A percentile compares a stretch with the other conserved stretches of the same genome.
Evolutionary conservation across 192 early-diverging fungal species (phyloP).

Genomic region (Coemansia sp.): DNA sequence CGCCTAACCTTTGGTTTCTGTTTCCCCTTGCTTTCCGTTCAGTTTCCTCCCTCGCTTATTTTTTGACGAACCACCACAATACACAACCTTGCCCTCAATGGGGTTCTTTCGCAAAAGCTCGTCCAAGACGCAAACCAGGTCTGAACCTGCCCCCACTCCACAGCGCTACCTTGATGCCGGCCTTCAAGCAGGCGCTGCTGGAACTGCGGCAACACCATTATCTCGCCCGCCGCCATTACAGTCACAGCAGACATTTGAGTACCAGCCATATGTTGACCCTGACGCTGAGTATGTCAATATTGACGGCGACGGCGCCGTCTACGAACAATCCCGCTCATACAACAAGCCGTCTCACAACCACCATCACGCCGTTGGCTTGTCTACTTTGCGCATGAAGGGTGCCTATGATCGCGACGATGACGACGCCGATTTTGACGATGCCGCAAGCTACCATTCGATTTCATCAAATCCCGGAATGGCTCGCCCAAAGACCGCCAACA

Average conservation of each 20-base stretch:
- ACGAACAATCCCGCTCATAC: constrained; percentile 3
- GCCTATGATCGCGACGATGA: constrained; percentile 25
- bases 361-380: constrained; percentile 14
- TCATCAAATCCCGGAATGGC: constrained; percentile 40
- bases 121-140: constrained; percentile 19
- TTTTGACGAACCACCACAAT: neutral
- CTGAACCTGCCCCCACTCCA: constrained; percentile 12
- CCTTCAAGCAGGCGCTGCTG: constrained; percentile 6
- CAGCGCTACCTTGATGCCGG: constrained; percentile 37
- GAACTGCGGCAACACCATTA: constrained; percentile 6
- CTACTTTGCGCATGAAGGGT: constrained; percentile 10
- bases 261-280: neutral
- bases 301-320: constrained; percentile 6
- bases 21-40: neutral
- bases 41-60: neutral
- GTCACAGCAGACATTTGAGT: constrained; percentile 10
- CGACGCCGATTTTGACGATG: constrained; percentile 46
- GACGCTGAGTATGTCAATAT: constrained; percentile 1
- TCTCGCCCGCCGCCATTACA: neutral
- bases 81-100: neutral
- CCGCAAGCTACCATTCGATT: constrained; percentile 54
- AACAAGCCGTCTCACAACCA: neutral
- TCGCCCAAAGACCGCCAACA: constrained; percentile 6
- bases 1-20: neutral
- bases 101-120: constrained; percentile 38